A percentile compares a stretch with the other conserved stretches of the same genome.
phyloP scores from a whole-genome alignment of 352 stramenopile species.

The Blastocystis sp. region DNA sequence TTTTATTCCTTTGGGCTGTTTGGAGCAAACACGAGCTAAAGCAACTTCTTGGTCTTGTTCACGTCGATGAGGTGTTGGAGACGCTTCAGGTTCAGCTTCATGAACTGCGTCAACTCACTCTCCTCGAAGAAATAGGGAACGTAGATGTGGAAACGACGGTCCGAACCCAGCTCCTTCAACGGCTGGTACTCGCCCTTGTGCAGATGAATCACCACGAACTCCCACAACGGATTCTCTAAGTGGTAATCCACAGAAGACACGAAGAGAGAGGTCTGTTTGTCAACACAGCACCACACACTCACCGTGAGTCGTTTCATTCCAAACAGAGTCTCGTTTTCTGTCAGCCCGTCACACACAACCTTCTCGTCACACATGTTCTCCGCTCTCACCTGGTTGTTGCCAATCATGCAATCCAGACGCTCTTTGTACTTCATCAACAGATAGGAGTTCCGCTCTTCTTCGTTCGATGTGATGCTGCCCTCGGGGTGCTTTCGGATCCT shows the following conservation, averaged over 20 bases:
- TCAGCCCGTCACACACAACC: constrained; percentile 45
- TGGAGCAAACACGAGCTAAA: not conserved
- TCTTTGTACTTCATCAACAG: constrained; percentile 44
- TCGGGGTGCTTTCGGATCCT: constrained; percentile 20
- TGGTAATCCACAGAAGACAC: constrained; percentile 50
- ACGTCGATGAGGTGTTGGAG: not conserved
- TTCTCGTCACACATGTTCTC: not conserved
- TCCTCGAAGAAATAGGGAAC: constrained; percentile 62
- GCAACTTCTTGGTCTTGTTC: not conserved
- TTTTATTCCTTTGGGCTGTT: constrained; percentile 6
- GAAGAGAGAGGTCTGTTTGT: constrained; percentile 38
- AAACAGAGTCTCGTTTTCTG: constrained; percentile 24
- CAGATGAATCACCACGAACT: constrained; percentile 38
- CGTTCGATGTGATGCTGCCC: constrained; percentile 52
- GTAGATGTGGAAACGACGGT: constrained; percentile 47
- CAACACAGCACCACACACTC: not conserved
- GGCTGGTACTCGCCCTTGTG: constrained; percentile 51
- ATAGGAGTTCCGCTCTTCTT: constrained; percentile 52
- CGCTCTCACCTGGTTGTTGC: constrained; percentile 18
- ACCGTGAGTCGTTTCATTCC: constrained; percentile 51
- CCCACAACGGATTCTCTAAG: constrained; percentile 59
- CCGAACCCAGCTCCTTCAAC: not conserved
- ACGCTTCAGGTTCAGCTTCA: constrained; percentile 2
- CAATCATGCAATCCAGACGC: constrained; percentile 43
- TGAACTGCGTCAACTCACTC: constrained; percentile 5